Conservation (phyloP, 2,329 filamentous ascomycete species). For the Didymosphaeria variabile region DNA sequence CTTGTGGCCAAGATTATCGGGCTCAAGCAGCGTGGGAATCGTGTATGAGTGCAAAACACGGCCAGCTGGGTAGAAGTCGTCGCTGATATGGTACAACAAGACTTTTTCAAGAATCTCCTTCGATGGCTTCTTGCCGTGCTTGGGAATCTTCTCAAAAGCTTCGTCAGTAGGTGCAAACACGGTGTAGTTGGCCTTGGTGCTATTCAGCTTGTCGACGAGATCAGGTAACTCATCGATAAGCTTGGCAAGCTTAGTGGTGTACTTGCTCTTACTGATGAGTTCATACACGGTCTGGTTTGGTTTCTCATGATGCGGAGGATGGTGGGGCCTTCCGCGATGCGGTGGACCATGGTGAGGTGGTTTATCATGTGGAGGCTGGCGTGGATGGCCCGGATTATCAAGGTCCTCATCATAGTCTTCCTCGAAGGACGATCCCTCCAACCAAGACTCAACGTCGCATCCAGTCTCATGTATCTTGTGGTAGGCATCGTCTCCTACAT, state of each 20-base stretch:
- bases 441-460: conserved; percentile 59
- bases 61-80: conserved; percentile 71
- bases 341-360: conserved; percentile 41
- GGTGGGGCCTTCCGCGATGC: conserved; percentile 49
- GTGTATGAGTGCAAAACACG: conserved; percentile 76
- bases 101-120: conserved; percentile 75
- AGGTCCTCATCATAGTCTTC: conserved; percentile 46
- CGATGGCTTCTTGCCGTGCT: conserved; percentile 67
- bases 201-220: conserved; percentile 77
- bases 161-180: conserved; percentile 81
- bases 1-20: conserved; percentile 59
- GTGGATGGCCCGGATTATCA: conserved; percentile 40
- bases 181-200: conserved; percentile 77
- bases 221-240: conserved; percentile 77
- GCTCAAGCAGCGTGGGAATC: conserved; percentile 73
- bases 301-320: conserved; percentile 52
- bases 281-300: conserved; percentile 81
- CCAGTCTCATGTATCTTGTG: conserved; percentile 55
- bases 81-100: conserved; percentile 77
- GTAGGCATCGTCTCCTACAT: conserved; percentile 42
- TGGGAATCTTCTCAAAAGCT: conserved; percentile 74
- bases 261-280: conserved; percentile 76
- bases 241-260: conserved; percentile 79
- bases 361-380: conserved; percentile 39
- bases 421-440: conserved; percentile 48